phyloP scores from a whole-genome alignment of 495 filamentous ascomycete genomes.

The Apiosordaria backusii region DNA sequence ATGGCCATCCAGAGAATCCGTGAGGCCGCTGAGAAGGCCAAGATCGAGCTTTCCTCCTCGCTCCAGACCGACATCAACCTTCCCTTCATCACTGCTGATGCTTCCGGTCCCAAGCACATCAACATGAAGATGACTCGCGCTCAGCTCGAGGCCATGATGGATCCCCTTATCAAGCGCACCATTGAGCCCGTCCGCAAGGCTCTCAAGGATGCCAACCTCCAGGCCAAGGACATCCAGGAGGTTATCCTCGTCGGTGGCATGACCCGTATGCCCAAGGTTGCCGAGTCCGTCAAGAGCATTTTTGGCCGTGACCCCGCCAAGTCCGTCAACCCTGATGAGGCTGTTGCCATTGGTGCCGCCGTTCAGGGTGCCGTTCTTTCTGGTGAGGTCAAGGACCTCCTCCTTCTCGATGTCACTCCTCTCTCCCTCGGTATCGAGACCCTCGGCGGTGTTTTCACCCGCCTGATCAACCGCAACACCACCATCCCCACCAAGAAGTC shows the following conservation, averaged over 20 bases:
- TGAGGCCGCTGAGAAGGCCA: constrained; percentile 99
- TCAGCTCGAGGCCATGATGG: constrained; percentile 89
- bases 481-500: constrained; percentile 99
- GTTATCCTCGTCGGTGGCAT: constrained; percentile 99
- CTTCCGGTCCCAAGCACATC: constrained; percentile 95
- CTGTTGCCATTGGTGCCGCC: constrained; percentile 96
- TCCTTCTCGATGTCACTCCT: constrained; percentile 95
- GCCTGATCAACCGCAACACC: constrained; percentile 99
- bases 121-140: constrained; percentile 90
- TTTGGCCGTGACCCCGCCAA: constrained; percentile 98
- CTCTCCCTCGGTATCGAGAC: constrained; percentile 99
- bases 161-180: constrained; percentile 82
- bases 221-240: constrained; percentile 95
- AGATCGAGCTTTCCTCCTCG: constrained; percentile 97
- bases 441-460: constrained; percentile 98
- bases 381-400: constrained; percentile 94
- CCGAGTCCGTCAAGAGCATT: constrained; percentile 93
- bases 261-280: constrained; percentile 99
- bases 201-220: constrained; percentile 91
- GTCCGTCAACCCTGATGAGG: constrained; percentile 98
- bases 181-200: constrained; percentile 95
- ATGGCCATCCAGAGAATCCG: constrained; percentile 99
- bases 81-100: constrained; percentile 96
- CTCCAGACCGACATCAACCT: constrained; percentile 98
- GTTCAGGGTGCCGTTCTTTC: constrained; percentile 96